These are phyloP conservation scores for Mucor racemosus DNA, from an alignment of 371 early-diverging fungal genomes.

Conservation along the genomic window DNA sequence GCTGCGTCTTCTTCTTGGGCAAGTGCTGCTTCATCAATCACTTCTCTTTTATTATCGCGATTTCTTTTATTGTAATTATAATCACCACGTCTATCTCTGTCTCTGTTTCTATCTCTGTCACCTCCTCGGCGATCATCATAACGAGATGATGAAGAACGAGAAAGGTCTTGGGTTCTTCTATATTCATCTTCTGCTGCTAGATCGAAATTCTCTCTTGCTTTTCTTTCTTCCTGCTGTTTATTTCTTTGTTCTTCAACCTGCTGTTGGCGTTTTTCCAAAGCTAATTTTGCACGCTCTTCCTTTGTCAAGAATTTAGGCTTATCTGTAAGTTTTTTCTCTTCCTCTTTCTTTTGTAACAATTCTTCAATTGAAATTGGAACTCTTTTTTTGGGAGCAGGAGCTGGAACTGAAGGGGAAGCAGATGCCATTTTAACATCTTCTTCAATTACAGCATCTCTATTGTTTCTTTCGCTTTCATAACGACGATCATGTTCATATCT, in stretches of 20 bases:
- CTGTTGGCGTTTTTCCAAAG: slow-evolving; percentile 80
- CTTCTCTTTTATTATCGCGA: slow-evolving; percentile 15
- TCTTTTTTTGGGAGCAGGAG: slow-evolving; percentile 35
- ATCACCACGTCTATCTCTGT: slow-evolving; percentile 17
- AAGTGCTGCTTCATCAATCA: slow-evolving; percentile 3
- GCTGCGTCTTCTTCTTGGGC: slow-evolving; percentile 24
- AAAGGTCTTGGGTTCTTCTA: slow-evolving; percentile 40
- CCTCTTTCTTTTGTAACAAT: slow-evolving; percentile 66
- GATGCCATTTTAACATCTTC: slow-evolving; percentile 21
- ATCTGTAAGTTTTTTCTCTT: slow-evolving; percentile 55
- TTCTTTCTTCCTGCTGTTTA: slow-evolving; percentile 67
- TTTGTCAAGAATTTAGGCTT: slow-evolving; percentile 91
- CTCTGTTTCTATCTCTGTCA: slow-evolving; percentile 13
- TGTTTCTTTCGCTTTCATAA: slow-evolving; percentile 10
- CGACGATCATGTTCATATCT: slow-evolving; percentile 8
- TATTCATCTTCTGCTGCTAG: slow-evolving; percentile 57
- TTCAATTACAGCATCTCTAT: slow-evolving; percentile 20
- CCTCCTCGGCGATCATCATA: slow-evolving; percentile 22
- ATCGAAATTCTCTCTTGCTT: slow-evolving; percentile 62
- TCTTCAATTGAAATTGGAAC: slow-evolving; percentile 82
- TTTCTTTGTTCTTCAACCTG: slow-evolving; percentile 78
- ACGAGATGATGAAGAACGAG: slow-evolving; percentile 29
- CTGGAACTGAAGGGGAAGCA: slow-evolving; percentile 18
- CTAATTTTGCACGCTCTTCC: slow-evolving; percentile 87
- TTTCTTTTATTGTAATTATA: slow-evolving; percentile 11